Conservation (phyloP, 768 basidiomycete species). For the Calocybe gangraenosa region DNA sequence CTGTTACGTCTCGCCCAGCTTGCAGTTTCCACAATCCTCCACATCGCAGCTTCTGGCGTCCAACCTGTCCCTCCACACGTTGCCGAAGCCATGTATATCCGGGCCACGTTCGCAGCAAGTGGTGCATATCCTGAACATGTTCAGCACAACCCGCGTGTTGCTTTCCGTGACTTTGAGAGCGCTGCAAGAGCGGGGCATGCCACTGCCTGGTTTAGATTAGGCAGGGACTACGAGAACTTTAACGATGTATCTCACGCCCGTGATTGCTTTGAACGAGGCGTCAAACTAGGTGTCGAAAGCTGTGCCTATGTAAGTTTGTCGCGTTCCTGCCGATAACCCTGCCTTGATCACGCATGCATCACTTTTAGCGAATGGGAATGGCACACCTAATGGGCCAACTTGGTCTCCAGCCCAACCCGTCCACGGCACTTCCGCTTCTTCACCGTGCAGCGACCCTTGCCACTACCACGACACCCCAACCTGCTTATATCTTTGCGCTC, state of each 20-base stretch:
- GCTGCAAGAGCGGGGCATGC: conserved; percentile 75
- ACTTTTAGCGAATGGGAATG: conserved; percentile 83
- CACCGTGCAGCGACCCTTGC: conserved; percentile 74
- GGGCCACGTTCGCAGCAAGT: conserved; percentile 67
- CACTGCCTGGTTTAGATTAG: conserved; percentile 89
- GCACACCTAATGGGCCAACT: conserved; percentile 89
- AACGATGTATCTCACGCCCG: conserved; percentile 68
- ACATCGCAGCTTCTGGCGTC: conserved; percentile 37
- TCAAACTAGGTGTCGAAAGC: conserved; percentile 67
- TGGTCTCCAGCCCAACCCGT: conserved; percentile 47
- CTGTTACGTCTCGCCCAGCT: conserved; percentile 57
- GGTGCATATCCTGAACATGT: conserved; percentile 68
- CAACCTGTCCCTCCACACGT: conserved; percentile 36
- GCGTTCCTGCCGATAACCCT: too few relatives aligned
- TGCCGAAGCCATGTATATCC: conserved; percentile 73
- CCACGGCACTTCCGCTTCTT: conserved; percentile 66
- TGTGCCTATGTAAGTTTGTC: conserved; percentile 69
- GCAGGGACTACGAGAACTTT: conserved; percentile 88
- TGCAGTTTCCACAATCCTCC: conserved; percentile 63
- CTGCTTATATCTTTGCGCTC: conserved; percentile 86
- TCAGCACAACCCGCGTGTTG: conserved; percentile 63
- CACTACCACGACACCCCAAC: conserved; percentile 73
- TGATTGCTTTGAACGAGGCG: conserved; percentile 86
- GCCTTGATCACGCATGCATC: neutral
- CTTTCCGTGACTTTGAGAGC: conserved; percentile 87